Evolutionary conservation across 805 yeast genomes (phyloP), one percentile per base, ranked within the genome.

Genomic region (Candida koratica): DNA sequence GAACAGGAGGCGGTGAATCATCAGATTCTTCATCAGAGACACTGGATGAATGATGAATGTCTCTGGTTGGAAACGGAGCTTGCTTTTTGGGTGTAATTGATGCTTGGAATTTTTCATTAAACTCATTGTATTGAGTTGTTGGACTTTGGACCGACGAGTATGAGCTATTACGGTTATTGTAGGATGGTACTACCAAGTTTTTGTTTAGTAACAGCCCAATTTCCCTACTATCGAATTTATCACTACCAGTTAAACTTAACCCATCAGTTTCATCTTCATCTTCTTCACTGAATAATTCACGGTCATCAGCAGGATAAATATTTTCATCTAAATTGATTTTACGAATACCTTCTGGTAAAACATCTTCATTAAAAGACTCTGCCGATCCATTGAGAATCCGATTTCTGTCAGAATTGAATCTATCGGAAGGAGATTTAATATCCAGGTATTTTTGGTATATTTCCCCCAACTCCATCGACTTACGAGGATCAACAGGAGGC

Each of bases 371-470:
- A 24, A 64, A 48, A 25, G 51, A 51, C 42, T 63, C 69, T 15
- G 49, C 53, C 2, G 61, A 49, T 1, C 69, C 69, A 40, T 64
- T 63, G 38, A 65, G 53, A 11, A 63, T 36, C 36, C 56, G 46
- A 46, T 59, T 62, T 35, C 71, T 51, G 37, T 64, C 51, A 10
- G 43, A 43, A 37, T 58, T 53, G 47, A 63, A 65, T 40, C 57
- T 59, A 46, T 64, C 71, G 6, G 67, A 58, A 2, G 73, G 73
- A 6, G 66, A 45, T 33, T 59, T 52, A 28, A 67, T 60, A 4
- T 53, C 59, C 11, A 62, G 55, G 44, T 67, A 67, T 40, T 67
- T 67, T 28, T 64, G 69, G 45, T 67, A 67, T 17, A 67, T 67
- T 34, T 67, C 71, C 1, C 60, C 61, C 39, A 67, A 52, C 46